Base-by-base conservation (phyloP, 164 flowering plant species). In the Liriodendron chinense region DNA sequence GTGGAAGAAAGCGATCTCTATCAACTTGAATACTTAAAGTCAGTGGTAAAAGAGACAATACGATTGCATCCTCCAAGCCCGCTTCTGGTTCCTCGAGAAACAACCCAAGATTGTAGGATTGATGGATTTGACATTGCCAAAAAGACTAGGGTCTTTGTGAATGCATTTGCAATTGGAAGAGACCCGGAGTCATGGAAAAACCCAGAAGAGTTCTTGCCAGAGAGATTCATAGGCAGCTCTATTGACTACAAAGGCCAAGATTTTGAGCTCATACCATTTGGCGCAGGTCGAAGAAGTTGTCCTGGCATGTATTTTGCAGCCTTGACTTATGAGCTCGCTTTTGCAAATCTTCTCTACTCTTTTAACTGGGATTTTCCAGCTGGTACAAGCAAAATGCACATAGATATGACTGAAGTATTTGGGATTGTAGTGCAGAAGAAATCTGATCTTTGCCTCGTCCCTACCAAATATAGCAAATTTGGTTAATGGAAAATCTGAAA, bases 321-420 rank as follows among this genome's bases (percentile, higher is more conserved):
- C 6, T 3, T 13, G 43, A 47, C 13, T 22, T 24, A 43, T 14
- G 72, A 69, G 57, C n/a, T 69, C 3, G 53, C 72, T 21, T 8
- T 69, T 24, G 72, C 72, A n/a, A 69, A 69, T 47, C 26, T 69
- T 7, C 72, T 69, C 16, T n/a, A 69, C 23, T 50, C 7, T 23
- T 69, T 69, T 43, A 23, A 69, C 24, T 69, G 72, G 72, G 72
- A 69, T n/a, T 20, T 69, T 10, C 72, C 72, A 16, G 9, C 5
- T 47, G 57, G 72, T 10, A 26, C 25, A 57, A 69, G 14, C 13
- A 47, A 10, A n/a, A 20, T 47, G 57, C 20, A 69, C 26, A 9
- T 69, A 53, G 72, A 69, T 53, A 69, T 69, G 72, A n/a, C 18
- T 47, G 72, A 47, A 50, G 72, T 53, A 20, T 43, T 21, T 7